These are phyloP conservation scores for Plasmodium fragile DNA, from an alignment of 169 alveolate species.

Conservation along the genomic window DNA sequence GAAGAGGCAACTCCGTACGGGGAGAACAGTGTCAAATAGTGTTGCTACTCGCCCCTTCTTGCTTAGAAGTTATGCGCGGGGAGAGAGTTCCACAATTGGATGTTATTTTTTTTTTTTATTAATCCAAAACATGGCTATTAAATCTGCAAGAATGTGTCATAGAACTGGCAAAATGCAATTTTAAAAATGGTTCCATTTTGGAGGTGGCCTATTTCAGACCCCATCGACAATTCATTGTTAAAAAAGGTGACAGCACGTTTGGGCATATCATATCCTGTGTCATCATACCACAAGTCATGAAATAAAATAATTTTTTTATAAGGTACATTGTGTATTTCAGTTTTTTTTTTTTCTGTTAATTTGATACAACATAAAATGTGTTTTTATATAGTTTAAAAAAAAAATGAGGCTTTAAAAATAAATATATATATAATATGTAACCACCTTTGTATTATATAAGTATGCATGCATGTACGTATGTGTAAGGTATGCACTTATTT, in stretches of 20 bases:
- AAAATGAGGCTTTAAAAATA: not conserved
- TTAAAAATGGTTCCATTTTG: not conserved
- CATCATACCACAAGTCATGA: not conserved
- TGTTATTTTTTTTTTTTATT: no score
- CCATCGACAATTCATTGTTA: not conserved
- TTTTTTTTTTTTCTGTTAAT: not conserved
- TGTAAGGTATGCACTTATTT: not conserved
- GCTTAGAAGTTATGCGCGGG: not conserved
- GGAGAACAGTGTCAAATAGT: not conserved
- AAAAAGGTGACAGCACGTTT: not conserved
- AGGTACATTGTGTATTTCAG: not conserved
- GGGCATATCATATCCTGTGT: not conserved
- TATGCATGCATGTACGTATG: conserved; percentile 12
- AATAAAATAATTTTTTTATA: no score
- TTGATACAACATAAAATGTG: not conserved
- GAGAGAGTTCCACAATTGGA: not conserved
- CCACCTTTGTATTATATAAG: not conserved
- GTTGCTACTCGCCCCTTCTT: not conserved
- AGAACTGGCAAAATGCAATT: not conserved
- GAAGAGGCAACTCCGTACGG: not conserved
- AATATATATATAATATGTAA: not conserved
- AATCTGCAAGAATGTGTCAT: not conserved
- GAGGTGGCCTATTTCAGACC: not conserved
- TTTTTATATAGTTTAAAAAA: not conserved
- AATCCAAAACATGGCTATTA: not conserved